Conservation (phyloP, 257 asterid species). For the Thymus mandschuricus region DNA sequence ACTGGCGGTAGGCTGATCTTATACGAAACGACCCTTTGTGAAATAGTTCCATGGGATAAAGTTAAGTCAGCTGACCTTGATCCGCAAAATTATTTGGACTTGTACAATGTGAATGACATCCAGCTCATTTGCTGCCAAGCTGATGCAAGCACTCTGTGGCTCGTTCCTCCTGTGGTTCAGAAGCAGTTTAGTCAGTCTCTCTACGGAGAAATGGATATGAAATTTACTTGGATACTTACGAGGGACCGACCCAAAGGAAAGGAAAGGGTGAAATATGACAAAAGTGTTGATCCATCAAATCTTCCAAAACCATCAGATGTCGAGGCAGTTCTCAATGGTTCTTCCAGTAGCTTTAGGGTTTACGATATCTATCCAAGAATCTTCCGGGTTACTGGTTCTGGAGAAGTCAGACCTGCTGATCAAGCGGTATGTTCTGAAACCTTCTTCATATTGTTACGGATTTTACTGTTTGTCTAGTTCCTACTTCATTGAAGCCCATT, state of each 20-base stretch:
- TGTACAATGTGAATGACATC: conserved; percentile 75
- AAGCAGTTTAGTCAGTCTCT: conserved; percentile 75
- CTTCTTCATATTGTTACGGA: conserved; percentile 5
- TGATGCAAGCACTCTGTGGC: conserved; percentile 87
- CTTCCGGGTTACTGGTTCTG: conserved; percentile 96
- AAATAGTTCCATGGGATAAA: conserved; percentile 70
- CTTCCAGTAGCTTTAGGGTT: conserved; percentile 70
- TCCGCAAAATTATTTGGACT: conserved; percentile 63
- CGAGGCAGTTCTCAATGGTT: conserved; percentile 79
- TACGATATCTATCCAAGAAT: conserved; percentile 72
- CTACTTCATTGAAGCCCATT: background rate
- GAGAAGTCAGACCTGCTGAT: conserved; percentile 86
- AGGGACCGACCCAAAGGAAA: conserved; percentile 98
- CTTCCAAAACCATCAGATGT: conserved; percentile 78
- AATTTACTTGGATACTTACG: conserved; percentile 82
- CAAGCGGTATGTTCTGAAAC: conserved; percentile 63
- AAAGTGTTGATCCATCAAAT: conserved; percentile 54
- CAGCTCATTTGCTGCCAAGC: conserved; percentile 95
- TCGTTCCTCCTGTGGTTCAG: conserved; percentile 83
- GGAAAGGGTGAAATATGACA: conserved; percentile 88
- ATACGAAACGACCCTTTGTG: conserved; percentile 88
- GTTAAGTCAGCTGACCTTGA: conserved; percentile 59
- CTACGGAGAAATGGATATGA: conserved; percentile 57
- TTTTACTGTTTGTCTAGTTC: background rate
- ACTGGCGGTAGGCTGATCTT: conserved; percentile 79